Evolutionary conservation across 768 basidiomycete genomes (phyloP).

Genomic region (Lepiota venenata): DNA sequence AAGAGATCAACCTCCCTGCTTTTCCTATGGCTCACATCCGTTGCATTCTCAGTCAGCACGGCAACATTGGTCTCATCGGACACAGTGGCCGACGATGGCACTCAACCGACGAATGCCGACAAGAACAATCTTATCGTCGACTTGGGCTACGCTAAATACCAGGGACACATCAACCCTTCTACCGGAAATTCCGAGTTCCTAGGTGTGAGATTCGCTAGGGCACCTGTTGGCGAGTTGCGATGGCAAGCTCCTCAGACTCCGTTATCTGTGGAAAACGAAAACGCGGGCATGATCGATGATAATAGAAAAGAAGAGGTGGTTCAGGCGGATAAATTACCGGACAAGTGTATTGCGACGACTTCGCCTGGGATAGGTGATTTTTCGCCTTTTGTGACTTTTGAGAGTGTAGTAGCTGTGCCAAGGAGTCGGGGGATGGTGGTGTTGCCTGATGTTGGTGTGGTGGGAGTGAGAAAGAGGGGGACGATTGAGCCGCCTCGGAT

Average conservation of each 20-base stretch:
- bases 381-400: background rate
- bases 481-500: background rate
- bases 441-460: background rate
- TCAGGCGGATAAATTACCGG: background rate
- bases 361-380: background rate
- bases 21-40: background rate
- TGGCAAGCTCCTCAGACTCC: background rate
- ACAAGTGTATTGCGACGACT: background rate
- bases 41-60: background rate
- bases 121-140: constrained; percentile 27
- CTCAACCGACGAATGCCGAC: background rate
- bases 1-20: background rate
- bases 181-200: constrained; percentile 34
- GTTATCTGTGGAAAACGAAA: background rate
- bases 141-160: constrained; percentile 42
- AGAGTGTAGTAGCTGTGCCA: too few relatives aligned
- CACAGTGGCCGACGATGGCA: too few relatives aligned
- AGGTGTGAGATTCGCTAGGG: constrained; percentile 46
- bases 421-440: too few relatives aligned
- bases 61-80: background rate
- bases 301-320: background rate
- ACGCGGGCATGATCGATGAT: background rate
- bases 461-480: background rate
- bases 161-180: constrained; percentile 31
- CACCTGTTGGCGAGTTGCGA: constrained; percentile 34